Conservation (phyloP, 495 filamentous ascomycete genomes). For the Recurvomyces mirabilis region DNA sequence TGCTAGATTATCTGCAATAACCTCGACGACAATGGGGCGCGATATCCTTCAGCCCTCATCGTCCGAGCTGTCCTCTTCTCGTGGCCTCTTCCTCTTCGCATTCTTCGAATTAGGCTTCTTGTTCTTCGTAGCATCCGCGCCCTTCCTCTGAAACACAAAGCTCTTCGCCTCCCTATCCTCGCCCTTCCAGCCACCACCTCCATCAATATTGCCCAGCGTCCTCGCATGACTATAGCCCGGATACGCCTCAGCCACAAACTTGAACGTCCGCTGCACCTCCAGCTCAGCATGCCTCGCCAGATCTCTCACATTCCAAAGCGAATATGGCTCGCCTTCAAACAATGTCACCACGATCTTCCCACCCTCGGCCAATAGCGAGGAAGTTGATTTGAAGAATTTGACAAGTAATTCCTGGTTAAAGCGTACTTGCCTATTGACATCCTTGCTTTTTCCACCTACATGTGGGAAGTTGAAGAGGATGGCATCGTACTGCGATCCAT, state of each 20-base stretch:
- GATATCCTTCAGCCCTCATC: slow-evolving; percentile 7
- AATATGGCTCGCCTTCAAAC: slow-evolving; percentile 89
- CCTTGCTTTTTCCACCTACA: slow-evolving; percentile 78
- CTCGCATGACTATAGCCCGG: slow-evolving; percentile 79
- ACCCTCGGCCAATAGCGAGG: slow-evolving; percentile 37
- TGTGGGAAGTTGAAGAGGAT: slow-evolving; percentile 97
- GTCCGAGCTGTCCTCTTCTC: background rate
- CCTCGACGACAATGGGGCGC: no score
- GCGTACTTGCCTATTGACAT: slow-evolving; percentile 88
- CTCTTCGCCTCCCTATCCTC: slow-evolving; percentile 41
- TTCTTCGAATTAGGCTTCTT: background rate
- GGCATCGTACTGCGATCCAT: slow-evolving; percentile 48
- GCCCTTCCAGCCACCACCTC: slow-evolving; percentile 32
- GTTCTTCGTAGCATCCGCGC: background rate
- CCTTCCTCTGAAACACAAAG: slow-evolving; percentile 27
- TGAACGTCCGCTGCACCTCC: slow-evolving; percentile 63
- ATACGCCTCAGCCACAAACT: slow-evolving; percentile 63
- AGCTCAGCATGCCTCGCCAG: slow-evolving; percentile 70
- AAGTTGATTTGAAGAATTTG: slow-evolving; percentile 53
- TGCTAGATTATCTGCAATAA: no score
- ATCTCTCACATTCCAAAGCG: slow-evolving; percentile 85
- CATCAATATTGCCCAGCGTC: slow-evolving; percentile 69
- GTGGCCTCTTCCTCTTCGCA: slow-evolving; percentile 6
- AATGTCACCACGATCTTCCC: slow-evolving; percentile 74
- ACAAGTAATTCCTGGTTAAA: slow-evolving; percentile 85